Percentiles rank a stretch among this genome's conserved stretches.
Evolutionary conservation across 2,329 filamentous ascomycete species (phyloP).

Genomic region (Colletotrichum eleusines): DNA sequence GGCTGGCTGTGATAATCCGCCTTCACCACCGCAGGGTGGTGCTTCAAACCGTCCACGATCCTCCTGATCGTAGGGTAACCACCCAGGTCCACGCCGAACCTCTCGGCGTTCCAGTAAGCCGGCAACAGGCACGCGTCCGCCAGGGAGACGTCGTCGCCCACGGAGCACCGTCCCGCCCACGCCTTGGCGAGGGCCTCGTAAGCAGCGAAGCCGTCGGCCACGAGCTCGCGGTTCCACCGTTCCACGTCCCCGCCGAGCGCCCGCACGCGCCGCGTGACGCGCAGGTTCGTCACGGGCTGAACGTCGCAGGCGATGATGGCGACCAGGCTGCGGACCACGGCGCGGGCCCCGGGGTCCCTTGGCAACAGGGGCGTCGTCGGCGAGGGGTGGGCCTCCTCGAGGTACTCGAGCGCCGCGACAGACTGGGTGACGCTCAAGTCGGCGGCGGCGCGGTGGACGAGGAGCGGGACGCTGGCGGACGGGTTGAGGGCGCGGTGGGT

Average conservation of each 20-base stretch:
- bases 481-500: constrained; percentile 64
- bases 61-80: constrained; percentile 60
- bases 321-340: constrained; percentile 64
- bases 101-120: constrained; percentile 68
- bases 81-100: constrained; percentile 65
- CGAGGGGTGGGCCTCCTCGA: constrained; percentile 66
- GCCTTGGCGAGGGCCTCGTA: constrained; percentile 61
- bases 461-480: constrained; percentile 65
- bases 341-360: constrained; percentile 56
- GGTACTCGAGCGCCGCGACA: constrained; percentile 70
- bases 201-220: constrained; percentile 65
- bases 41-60: constrained; percentile 60
- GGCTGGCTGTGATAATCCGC: constrained; percentile 67
- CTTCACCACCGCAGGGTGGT: constrained; percentile 62
- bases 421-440: constrained; percentile 66
- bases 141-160: constrained; percentile 67
- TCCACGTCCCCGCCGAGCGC: constrained; percentile 57
- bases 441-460: constrained; percentile 54
- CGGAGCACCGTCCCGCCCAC: constrained; percentile 63
- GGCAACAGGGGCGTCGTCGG: constrained; percentile 61
- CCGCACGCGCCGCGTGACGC: constrained; percentile 63
- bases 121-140: constrained; percentile 71
- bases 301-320: constrained; percentile 67
- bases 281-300: constrained; percentile 71
- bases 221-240: constrained; percentile 65